phyloP scores from a whole-genome alignment of 176 grass and related monocot genomes.

The Thinopyrum elongatum region DNA sequence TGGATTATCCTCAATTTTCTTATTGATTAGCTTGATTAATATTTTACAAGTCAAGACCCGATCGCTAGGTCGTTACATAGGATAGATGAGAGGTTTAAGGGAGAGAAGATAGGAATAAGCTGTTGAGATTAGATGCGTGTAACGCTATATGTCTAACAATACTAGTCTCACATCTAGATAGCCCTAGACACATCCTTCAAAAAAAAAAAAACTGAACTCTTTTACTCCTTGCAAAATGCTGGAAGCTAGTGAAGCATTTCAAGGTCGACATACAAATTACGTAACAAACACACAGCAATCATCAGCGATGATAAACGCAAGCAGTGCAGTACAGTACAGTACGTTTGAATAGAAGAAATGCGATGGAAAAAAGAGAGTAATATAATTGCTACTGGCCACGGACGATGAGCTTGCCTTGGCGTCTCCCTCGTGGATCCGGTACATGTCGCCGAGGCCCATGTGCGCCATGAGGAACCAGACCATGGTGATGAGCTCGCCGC shows the following conservation, averaged over 20 bases:
- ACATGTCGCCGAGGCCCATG: slow-evolving; percentile 36
- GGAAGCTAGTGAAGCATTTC: neutral
- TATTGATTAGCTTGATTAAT: too few relatives aligned
- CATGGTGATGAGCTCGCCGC: slow-evolving; percentile 48
- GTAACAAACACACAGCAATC: neutral
- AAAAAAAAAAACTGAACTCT: neutral
- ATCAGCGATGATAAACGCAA: neutral
- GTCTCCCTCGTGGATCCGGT: slow-evolving; percentile 11
- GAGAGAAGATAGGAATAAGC: too few relatives aligned
- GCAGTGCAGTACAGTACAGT: neutral
- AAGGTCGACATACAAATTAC: neutral
- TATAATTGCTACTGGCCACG: neutral
- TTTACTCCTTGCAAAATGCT: neutral
- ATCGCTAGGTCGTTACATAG: too few relatives aligned
- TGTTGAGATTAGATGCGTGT: too few relatives aligned
- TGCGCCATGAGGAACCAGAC: slow-evolving; percentile 51
- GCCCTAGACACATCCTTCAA: neutral
- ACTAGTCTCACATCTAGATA: too few relatives aligned
- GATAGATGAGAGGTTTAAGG: too few relatives aligned
- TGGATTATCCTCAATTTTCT: too few relatives aligned
- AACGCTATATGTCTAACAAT: too few relatives aligned
- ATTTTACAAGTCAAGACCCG: too few relatives aligned
- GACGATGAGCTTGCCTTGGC: slow-evolving; percentile 35
- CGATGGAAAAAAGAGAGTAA: neutral
- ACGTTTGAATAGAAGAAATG: neutral